phyloP scores from a whole-genome alignment of 768 basidiomycete genomes.

The Lactarius vividus region DNA sequence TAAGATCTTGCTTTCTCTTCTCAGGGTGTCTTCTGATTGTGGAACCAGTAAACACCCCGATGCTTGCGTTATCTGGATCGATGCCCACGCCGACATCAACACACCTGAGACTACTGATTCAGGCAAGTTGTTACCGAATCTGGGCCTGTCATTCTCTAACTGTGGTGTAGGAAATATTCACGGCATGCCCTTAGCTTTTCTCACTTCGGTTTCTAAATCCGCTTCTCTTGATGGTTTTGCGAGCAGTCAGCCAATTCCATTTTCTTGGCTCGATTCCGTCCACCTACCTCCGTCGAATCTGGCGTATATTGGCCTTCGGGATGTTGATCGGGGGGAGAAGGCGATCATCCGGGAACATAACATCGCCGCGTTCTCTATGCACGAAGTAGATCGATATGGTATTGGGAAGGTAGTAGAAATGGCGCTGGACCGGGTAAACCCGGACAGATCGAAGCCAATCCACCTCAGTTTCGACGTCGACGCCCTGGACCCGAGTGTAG shows the following conservation, averaged over 20 bases:
- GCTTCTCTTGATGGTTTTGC: constrained; percentile 1
- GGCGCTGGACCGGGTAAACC: constrained; percentile 94
- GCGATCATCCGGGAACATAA: constrained; percentile 82
- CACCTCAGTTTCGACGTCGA: constrained; percentile 98
- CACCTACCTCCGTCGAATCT: constrained; percentile 66
- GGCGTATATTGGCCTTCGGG: constrained; percentile 97
- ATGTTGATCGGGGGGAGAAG: constrained; percentile 88
- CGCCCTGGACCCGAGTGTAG: constrained; percentile 89
- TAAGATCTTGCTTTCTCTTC: constrained; percentile 35
- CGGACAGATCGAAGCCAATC: constrained; percentile 76
- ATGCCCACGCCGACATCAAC: constrained; percentile 98
- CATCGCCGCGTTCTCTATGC: constrained; percentile 65
- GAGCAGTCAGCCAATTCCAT: constrained; percentile 29
- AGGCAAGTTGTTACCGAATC: constrained; percentile 40
- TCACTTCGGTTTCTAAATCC: constrained; percentile 43
- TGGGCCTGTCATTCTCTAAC: not conserved
- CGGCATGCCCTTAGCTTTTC: constrained; percentile 97
- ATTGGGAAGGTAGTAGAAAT: constrained; percentile 95
- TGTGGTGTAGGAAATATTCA: constrained; percentile 78
- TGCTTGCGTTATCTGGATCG: constrained; percentile 91
- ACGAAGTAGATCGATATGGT: constrained; percentile 72
- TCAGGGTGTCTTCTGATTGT: constrained; percentile 15
- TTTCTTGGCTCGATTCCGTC: constrained; percentile 59
- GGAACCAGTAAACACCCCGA: constrained; percentile 61
- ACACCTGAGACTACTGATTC: constrained; percentile 77